Conservation (phyloP, 1,284 basidiomycete species). For the Phaffia rhodozyma region DNA sequence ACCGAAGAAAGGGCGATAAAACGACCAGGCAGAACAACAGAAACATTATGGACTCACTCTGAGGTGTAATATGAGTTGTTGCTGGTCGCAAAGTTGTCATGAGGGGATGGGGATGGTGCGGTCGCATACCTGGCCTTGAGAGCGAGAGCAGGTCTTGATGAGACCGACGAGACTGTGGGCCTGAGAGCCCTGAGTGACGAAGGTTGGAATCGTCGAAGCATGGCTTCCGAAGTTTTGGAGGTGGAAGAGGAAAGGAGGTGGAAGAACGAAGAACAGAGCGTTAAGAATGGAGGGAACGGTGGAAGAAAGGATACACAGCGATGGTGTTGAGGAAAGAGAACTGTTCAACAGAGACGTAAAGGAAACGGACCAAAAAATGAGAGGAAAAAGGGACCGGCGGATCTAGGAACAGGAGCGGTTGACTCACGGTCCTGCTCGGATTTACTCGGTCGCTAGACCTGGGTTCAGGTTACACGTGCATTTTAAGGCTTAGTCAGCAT, state of each 20-base stretch:
- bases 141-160: slow-evolving; percentile 3
- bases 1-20: background rate
- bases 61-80: slow-evolving; percentile 92
- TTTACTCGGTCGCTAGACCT: too few species aligned
- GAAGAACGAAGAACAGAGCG: background rate
- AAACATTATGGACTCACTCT: slow-evolving; percentile 40
- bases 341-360: too few species aligned
- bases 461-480: too few species aligned
- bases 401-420: too few species aligned
- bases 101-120: slow-evolving; percentile 32
- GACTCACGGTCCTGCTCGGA: too few species aligned
- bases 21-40: background rate
- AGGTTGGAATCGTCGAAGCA: slow-evolving; percentile 14
- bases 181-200: slow-evolving; percentile 1
- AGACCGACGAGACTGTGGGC: background rate
- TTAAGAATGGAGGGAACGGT: background rate
- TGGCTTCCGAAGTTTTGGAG: background rate
- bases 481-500: too few species aligned
- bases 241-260: background rate
- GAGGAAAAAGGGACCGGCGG: too few species aligned
- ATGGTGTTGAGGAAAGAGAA: too few species aligned
- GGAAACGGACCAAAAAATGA: too few species aligned
- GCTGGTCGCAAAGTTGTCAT: slow-evolving; percentile 65
- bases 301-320: background rate
- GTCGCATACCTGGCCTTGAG: slow-evolving; percentile 10